A percentile compares a stretch with the other conserved stretches of the same genome.
Evolutionary conservation across 495 filamentous ascomycete genomes (phyloP).

Genomic region (Aspergillus biplanus): DNA sequence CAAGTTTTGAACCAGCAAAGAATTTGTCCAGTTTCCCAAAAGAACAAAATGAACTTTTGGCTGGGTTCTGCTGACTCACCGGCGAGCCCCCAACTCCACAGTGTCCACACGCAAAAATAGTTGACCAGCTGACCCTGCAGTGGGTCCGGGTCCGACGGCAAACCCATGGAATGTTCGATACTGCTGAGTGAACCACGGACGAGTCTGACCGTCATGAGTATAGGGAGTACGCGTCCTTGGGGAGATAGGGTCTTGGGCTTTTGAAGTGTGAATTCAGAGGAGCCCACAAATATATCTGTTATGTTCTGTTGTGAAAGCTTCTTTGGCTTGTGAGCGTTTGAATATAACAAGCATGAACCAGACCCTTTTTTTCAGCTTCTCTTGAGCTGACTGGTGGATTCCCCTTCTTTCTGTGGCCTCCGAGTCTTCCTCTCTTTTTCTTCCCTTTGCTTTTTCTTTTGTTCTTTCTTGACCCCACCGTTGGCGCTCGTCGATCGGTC

Average conservation of each 20-base stretch:
- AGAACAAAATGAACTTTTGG: no score
- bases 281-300: background rate
- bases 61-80: background rate
- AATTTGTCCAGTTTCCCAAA: no score
- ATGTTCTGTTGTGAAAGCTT: no score
- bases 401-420: background rate
- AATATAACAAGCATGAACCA: no score
- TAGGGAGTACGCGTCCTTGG: slow-evolving; percentile 10
- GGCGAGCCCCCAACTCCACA: slow-evolving; percentile 11
- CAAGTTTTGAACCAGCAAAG: no score
- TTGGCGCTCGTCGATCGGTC: slow-evolving; percentile 17
- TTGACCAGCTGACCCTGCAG: slow-evolving; percentile 26
- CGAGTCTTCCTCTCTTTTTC: background rate
- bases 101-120: slow-evolving; percentile 24
- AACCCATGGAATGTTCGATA: slow-evolving; percentile 31
- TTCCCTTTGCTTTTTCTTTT: slow-evolving; percentile 3
- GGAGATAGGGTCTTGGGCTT: slow-evolving; percentile 1
- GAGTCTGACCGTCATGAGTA: slow-evolving; percentile 13
- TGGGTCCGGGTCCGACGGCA: slow-evolving; percentile 28
- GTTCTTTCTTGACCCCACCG: slow-evolving; percentile 4
- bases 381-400: background rate
- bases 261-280: background rate
- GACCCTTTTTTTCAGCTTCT: background rate
- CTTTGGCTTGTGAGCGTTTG: no score
- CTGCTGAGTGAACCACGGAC: slow-evolving; percentile 7